Evolutionary conservation across 768 basidiomycete species (phyloP).

Genomic region (Lepiota venenata): DNA sequence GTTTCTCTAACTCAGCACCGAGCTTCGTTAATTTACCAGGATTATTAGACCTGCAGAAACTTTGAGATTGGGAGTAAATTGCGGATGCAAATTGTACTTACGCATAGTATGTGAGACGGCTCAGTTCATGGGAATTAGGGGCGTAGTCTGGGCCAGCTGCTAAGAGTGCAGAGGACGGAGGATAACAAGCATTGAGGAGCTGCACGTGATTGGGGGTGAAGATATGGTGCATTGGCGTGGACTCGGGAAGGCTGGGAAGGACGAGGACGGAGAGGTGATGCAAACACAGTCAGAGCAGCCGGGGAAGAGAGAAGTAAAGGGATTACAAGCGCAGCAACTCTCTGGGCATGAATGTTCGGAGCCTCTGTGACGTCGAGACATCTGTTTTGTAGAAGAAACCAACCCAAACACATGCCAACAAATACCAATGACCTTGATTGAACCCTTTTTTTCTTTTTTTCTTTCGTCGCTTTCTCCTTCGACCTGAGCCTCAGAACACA

Average conservation of each 20-base stretch:
- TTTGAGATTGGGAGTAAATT: background rate
- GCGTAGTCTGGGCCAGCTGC: slow-evolving; percentile 74
- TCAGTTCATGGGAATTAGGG: slow-evolving; percentile 83
- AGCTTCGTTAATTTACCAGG: slow-evolving; percentile 80
- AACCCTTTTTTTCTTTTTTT: background rate
- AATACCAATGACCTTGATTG: slow-evolving; percentile 10
- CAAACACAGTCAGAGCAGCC: background rate
- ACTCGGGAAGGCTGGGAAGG: background rate
- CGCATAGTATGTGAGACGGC: slow-evolving; percentile 84
- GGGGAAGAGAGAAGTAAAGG: background rate
- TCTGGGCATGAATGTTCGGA: slow-evolving; percentile 1
- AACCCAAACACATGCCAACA: slow-evolving; percentile 10
- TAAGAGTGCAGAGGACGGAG: slow-evolving; percentile 68
- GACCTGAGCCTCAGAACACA: too few relatives aligned
- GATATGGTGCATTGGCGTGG: slow-evolving; percentile 53
- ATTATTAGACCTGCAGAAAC: slow-evolving; percentile 55
- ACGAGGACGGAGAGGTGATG: background rate
- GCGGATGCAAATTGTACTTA: slow-evolving; percentile 20
- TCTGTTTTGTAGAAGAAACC: slow-evolving; percentile 6
- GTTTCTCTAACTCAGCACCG: slow-evolving; percentile 74
- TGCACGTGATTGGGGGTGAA: slow-evolving; percentile 84
- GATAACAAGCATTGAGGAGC: slow-evolving; percentile 85
- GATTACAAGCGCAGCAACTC: background rate
- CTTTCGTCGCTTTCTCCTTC: slow-evolving; percentile 8
- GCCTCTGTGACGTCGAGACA: slow-evolving; percentile 6